phyloP scores from a whole-genome alignment of 192 early-diverging fungal species.

The Lobosporangium transversale region DNA sequence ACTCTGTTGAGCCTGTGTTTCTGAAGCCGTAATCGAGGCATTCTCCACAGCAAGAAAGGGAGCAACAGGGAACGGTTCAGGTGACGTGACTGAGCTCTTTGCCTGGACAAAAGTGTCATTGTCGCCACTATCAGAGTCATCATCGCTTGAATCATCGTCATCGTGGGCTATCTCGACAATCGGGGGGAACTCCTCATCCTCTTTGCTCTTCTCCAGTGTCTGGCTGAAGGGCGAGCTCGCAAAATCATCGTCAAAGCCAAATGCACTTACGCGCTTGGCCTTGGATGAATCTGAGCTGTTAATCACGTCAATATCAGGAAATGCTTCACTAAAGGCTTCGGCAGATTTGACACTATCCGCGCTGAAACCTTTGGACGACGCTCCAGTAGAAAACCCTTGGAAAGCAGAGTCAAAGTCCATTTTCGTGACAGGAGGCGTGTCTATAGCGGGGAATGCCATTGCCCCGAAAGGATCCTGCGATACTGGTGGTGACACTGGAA shows the following conservation, averaged over 20 bases:
- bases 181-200: slow-evolving; percentile 46
- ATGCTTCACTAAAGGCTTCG: slow-evolving; percentile 35
- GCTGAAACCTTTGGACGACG: not conserved
- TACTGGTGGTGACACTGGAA: slow-evolving; percentile 12
- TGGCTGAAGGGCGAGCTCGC: slow-evolving; percentile 15
- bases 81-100: slow-evolving; percentile 26
- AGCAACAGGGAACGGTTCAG: slow-evolving; percentile 4
- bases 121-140: slow-evolving; percentile 33
- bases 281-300: slow-evolving; percentile 13
- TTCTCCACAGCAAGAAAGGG: not conserved
- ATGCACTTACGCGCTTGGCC: slow-evolving; percentile 44
- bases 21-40: not conserved
- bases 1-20: not conserved
- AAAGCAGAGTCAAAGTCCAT: slow-evolving; percentile 52
- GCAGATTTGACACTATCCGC: slow-evolving; percentile 24
- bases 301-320: slow-evolving; percentile 38
- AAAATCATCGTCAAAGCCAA: slow-evolving; percentile 52
- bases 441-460: slow-evolving; percentile 43
- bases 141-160: slow-evolving; percentile 42
- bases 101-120: slow-evolving; percentile 41
- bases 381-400: slow-evolving; percentile 16
- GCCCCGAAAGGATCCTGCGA: slow-evolving; percentile 31
- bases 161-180: slow-evolving; percentile 34
- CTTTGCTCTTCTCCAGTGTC: slow-evolving; percentile 10
- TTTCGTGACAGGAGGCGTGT: slow-evolving; percentile 42